phyloP scores from a whole-genome alignment of 2,329 filamentous ascomycete species.

The Penicillium corylophilum region DNA sequence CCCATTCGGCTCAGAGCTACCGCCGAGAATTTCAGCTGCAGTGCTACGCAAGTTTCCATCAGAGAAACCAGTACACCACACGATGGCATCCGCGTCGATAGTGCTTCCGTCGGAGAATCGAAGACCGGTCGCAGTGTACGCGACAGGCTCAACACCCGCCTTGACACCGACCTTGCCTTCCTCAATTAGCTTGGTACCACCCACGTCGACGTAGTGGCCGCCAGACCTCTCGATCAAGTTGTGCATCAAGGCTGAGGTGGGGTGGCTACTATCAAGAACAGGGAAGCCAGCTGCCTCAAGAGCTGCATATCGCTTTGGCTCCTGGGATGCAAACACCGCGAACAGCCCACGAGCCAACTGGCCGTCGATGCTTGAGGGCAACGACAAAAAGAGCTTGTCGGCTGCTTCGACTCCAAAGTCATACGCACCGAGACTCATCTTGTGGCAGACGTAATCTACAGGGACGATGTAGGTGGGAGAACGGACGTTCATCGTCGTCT shows the following conservation, averaged over 20 bases:
- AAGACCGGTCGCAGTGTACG: conserved; percentile 34
- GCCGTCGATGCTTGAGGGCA: conserved; percentile 11
- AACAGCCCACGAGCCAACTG: conserved; percentile 20
- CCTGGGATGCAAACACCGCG: conserved; percentile 22
- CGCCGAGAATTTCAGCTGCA: conserved; percentile 31
- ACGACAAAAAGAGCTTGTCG: conserved; percentile 7
- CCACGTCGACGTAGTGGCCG: conserved; percentile 45
- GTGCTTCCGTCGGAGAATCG: conserved; percentile 35
- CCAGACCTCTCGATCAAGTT: conserved; percentile 41
- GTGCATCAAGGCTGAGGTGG: conserved; percentile 25
- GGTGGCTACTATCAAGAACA: conserved; percentile 32
- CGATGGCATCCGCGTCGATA: conserved; percentile 38
- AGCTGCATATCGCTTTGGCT: conserved; percentile 37
- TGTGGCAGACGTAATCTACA: conserved; percentile 21
- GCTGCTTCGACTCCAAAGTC: conserved; percentile 18
- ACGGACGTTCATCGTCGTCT: conserved; percentile 48
- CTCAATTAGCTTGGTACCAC: conserved; percentile 28
- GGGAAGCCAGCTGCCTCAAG: conserved; percentile 39
- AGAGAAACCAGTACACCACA: conserved; percentile 46
- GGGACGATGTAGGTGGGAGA: conserved; percentile 38
- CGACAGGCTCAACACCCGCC: conserved; percentile 30
- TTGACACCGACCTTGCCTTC: conserved; percentile 34
- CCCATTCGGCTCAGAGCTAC: not conserved
- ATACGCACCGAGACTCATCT: conserved; percentile 27
- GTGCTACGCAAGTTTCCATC: conserved; percentile 32